Evolutionary conservation across 352 stramenopile genomes (phyloP).

Genomic region (Phytopythium chamaehyphon): DNA sequence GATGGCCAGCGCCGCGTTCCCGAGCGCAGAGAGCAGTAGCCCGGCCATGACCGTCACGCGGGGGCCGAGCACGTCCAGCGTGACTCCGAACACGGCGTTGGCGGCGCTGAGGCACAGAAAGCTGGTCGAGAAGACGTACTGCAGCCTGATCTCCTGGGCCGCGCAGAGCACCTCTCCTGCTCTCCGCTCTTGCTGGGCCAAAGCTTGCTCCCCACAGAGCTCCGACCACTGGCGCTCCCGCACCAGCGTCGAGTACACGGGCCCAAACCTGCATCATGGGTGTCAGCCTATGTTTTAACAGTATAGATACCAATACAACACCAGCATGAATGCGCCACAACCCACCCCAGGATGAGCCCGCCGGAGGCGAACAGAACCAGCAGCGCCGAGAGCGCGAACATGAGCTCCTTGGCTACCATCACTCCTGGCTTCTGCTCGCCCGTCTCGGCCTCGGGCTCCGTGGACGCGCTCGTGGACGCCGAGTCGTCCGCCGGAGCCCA

Average conservation of each 20-base stretch:
- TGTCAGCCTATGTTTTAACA: too few relatives aligned
- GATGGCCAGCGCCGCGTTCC: conserved; percentile 55
- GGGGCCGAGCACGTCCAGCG: conserved; percentile 66
- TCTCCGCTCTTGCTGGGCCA: neutral
- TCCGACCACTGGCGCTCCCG: conserved; percentile 67
- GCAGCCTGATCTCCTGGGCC: conserved; percentile 62
- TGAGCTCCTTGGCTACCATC: conserved; percentile 49
- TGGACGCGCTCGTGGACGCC: too few relatives aligned
- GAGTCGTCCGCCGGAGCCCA: too few relatives aligned
- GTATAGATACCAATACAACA: too few relatives aligned
- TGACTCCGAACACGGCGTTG: conserved; percentile 75
- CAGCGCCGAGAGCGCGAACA: conserved; percentile 57
- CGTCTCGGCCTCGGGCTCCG: too few relatives aligned
- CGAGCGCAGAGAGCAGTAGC: conserved; percentile 35
- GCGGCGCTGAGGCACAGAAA: conserved; percentile 78
- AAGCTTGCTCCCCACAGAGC: conserved; percentile 24
- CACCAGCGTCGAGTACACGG: conserved; percentile 66
- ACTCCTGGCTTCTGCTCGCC: too few relatives aligned
- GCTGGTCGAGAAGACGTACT: conserved; percentile 75
- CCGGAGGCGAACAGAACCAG: conserved; percentile 62
- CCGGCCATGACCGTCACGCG: conserved; percentile 50
- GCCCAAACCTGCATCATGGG: conserved; percentile 41
- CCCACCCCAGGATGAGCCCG: conserved; percentile 59
- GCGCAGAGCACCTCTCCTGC: conserved; percentile 26
- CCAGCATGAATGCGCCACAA: too few relatives aligned